Evolutionary conservation across 805 yeast species (phyloP).

Genomic region (Ogataea pilisensis): DNA sequence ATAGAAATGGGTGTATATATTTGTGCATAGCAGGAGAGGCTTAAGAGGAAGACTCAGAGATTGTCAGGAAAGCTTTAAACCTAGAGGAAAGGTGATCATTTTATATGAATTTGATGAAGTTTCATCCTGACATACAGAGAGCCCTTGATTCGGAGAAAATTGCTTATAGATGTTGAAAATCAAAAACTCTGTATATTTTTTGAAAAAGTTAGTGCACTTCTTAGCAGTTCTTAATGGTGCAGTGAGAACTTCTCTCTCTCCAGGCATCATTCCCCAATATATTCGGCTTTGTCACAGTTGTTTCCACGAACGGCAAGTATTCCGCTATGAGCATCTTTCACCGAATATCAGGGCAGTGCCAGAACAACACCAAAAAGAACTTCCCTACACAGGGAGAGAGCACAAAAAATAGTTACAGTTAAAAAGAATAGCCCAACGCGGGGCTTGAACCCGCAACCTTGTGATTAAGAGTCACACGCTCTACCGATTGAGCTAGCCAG

Average conservation of each 20-base stretch:
- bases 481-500: constrained; percentile 12
- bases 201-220: not conserved
- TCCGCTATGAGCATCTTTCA: not conserved
- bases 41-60: not conserved
- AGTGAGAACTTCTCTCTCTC: too few species aligned
- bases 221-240: too few species aligned
- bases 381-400: too few species aligned
- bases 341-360: not conserved
- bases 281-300: too few species aligned
- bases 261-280: too few species aligned
- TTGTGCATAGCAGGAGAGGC: too few species aligned
- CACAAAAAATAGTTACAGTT: not conserved
- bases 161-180: constrained; percentile 1
- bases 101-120: too few species aligned
- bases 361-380: too few species aligned
- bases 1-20: not conserved
- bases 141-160: not conserved
- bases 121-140: not conserved
- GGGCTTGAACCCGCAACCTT: constrained; percentile 12
- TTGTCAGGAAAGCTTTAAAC: too few species aligned
- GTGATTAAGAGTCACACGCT: constrained; percentile 11
- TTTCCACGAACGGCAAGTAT: not conserved
- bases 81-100: too few species aligned
- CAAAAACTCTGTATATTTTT: not conserved
- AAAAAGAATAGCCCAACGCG: constrained; percentile 7